phyloP scores from a whole-genome alignment of 2,329 filamentous ascomycete species.

The Rutstroemia sydowiana region DNA sequence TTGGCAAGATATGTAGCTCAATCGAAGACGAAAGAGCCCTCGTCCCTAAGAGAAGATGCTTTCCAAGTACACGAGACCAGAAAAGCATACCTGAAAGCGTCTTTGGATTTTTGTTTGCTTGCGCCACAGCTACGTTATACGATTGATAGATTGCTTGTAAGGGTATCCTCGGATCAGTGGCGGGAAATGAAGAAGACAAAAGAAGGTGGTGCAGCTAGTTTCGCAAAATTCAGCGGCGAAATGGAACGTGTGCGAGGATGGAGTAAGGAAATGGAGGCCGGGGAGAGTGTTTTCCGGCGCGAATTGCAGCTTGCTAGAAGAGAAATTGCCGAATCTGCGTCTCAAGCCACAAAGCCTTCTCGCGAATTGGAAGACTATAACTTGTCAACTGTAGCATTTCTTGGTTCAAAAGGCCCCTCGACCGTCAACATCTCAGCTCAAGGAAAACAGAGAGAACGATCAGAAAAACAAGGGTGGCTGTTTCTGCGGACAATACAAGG shows the following conservation, averaged over 20 bases:
- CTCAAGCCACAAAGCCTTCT: conserved; percentile 67
- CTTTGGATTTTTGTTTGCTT: conserved; percentile 86
- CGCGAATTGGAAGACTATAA: conserved; percentile 91
- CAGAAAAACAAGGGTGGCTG: conserved; percentile 92
- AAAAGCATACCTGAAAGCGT: conserved; percentile 82
- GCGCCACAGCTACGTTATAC: conserved; percentile 78
- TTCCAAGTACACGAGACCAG: conserved; percentile 91
- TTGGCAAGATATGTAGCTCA: conserved; percentile 77
- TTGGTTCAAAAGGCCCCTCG: conserved; percentile 63
- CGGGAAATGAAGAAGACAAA: conserved; percentile 70
- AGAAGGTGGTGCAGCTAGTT: conserved; percentile 53
- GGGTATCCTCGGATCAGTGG: conserved; percentile 80
- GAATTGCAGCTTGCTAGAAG: conserved; percentile 74
- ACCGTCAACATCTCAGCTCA: conserved; percentile 38
- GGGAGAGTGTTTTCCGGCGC: conserved; percentile 74
- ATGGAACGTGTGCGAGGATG: conserved; percentile 90
- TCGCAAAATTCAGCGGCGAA: conserved; percentile 64
- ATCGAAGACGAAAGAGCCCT: conserved; percentile 89
- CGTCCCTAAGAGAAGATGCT: conserved; percentile 84
- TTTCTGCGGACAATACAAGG: conserved; percentile 75
- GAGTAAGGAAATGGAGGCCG: conserved; percentile 87
- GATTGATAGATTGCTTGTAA: conserved; percentile 80
- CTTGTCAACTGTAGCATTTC: conserved; percentile 79
- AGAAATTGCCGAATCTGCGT: conserved; percentile 72
- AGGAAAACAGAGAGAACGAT: conserved; percentile 43